A percentile compares a stretch with the other conserved stretches of the same genome.
These are phyloP conservation scores for Physcia stellaris DNA, from an alignment of 495 filamentous ascomycete species.

Conservation along the genomic window DNA sequence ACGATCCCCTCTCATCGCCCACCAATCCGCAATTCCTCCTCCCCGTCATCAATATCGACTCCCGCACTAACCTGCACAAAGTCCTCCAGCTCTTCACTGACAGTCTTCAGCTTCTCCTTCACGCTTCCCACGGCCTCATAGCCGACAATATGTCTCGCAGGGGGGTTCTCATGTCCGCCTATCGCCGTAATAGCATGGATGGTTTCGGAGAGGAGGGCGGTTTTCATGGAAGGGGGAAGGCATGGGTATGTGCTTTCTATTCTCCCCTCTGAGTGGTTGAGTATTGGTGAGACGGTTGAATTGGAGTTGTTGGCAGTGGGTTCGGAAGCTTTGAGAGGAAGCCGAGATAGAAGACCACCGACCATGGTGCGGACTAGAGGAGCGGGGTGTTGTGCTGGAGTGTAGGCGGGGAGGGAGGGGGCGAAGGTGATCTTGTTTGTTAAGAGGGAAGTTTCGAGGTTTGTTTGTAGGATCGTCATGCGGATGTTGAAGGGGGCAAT, in stretches of 20 bases:
- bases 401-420: slow-evolving; percentile 61
- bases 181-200: slow-evolving; percentile 84
- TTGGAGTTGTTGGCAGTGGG: slow-evolving; percentile 22
- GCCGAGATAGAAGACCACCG: slow-evolving; percentile 50
- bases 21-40: too few species aligned
- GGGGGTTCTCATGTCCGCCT: slow-evolving; percentile 89
- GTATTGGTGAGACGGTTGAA: slow-evolving; percentile 26
- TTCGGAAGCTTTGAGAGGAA: slow-evolving; percentile 19
- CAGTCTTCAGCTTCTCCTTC: slow-evolving; percentile 92
- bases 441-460: slow-evolving; percentile 67
- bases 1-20: too few species aligned
- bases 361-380: slow-evolving; percentile 72
- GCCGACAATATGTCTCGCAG: slow-evolving; percentile 85
- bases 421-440: slow-evolving; percentile 76
- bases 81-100: slow-evolving; percentile 90
- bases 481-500: slow-evolving; percentile 96
- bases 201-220: slow-evolving; percentile 70
- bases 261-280: too few species aligned
- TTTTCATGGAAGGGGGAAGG: slow-evolving; percentile 48
- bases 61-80: slow-evolving; percentile 82
- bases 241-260: slow-evolving; percentile 60
- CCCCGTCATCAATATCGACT: slow-evolving; percentile 57
- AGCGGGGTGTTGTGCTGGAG: slow-evolving; percentile 57
- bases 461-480: slow-evolving; percentile 86
- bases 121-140: slow-evolving; percentile 79